These are phyloP conservation scores for Solanum pennellii DNA, from an alignment of 257 asterid genomes.

Conservation along the genomic window DNA sequence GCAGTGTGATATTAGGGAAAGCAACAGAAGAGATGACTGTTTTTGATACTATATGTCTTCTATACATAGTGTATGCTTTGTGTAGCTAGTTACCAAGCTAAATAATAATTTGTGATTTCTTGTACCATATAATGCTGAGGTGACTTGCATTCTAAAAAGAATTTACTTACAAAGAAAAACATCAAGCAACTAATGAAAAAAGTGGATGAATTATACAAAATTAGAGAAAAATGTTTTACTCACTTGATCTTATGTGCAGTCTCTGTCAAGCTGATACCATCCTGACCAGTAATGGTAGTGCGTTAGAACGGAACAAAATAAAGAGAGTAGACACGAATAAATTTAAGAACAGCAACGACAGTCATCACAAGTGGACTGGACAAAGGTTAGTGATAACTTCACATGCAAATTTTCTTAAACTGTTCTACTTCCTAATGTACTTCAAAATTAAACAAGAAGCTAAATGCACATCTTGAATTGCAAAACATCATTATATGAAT, in stretches of 20 bases:
- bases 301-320: constrained; percentile 1
- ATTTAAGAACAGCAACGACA: background rate
- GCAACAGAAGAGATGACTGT: background rate
- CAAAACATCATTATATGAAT: background rate
- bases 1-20: background rate
- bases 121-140: background rate
- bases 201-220: background rate
- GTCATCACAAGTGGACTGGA: background rate
- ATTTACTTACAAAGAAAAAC: background rate
- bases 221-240: constrained; percentile 14
- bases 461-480: background rate
- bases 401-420: background rate
- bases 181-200: background rate
- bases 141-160: background rate
- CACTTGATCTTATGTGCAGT: constrained; percentile 67
- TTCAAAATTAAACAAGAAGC: background rate
- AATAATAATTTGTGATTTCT: background rate
- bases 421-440: background rate
- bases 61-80: background rate
- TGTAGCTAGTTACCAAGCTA: background rate
- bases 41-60: background rate
- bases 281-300: constrained; percentile 37
- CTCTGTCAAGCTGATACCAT: constrained; percentile 62
- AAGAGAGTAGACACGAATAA: background rate
- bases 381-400: background rate